These are phyloP conservation scores for Fusarium ramigenum DNA, from an alignment of 2,329 filamentous ascomycete species.

Conservation along the genomic window DNA sequence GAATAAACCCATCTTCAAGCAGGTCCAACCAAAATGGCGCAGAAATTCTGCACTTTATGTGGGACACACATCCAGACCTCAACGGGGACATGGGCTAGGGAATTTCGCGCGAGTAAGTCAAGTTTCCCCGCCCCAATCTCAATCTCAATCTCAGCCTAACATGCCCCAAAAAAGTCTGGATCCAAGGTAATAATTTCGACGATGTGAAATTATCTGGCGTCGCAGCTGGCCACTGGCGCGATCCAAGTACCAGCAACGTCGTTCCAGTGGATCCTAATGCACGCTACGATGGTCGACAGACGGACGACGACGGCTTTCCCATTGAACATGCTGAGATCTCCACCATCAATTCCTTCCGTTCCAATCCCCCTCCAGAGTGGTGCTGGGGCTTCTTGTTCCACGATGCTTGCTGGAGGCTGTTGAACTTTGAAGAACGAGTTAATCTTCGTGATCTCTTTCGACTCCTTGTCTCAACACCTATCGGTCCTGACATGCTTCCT, in stretches of 20 bases:
- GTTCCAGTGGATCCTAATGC: background rate
- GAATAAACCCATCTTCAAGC: accelerated
- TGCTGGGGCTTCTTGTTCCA: conserved; percentile 20
- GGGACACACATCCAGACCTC: background rate
- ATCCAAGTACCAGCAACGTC: accelerated
- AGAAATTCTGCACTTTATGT: conserved; percentile 2
- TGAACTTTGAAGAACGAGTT: background rate
- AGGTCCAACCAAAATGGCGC: accelerated
- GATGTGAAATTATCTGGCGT: conserved; percentile 17
- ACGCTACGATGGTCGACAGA: background rate
- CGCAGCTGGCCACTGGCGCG: background rate
- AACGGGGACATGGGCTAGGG: conserved; percentile 7
- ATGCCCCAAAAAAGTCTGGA: conserved; percentile 2
- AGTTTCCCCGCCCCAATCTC: background rate
- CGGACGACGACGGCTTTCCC: background rate
- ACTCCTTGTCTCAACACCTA: conserved; percentile 12
- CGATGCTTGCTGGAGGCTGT: conserved; percentile 21
- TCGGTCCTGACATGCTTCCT: background rate
- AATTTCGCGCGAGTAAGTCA: conserved; percentile 13
- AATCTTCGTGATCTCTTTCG: conserved; percentile 6
- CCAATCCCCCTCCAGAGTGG: background rate
- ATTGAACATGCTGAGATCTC: background rate
- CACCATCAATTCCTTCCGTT: accelerated
- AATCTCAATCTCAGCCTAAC: background rate
- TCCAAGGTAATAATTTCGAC: conserved; percentile 1